Percentiles rank a stretch among this genome's conserved stretches.
Conservation (phyloP, 1,139 yeast species). For the Meyerozyma smithsonii region DNA sequence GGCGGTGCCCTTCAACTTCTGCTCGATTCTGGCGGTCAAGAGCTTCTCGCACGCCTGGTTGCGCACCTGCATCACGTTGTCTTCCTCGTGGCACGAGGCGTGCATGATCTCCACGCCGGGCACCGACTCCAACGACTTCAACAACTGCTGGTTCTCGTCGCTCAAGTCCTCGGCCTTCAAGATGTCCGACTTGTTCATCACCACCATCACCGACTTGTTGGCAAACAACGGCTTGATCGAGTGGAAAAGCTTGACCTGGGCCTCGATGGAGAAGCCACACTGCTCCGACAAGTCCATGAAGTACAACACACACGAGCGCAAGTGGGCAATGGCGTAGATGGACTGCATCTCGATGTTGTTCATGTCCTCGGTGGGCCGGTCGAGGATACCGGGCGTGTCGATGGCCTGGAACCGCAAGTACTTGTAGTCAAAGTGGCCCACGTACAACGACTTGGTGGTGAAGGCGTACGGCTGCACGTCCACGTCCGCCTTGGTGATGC, state of each 20-base stretch:
- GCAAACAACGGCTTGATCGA: conserved; percentile 96
- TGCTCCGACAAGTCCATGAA: conserved; percentile 98
- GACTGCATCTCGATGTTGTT: conserved; percentile 99
- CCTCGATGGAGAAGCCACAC: conserved; percentile 97
- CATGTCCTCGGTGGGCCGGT: conserved; percentile 99
- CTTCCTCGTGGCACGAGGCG: conserved; percentile 91
- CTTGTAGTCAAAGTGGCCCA: conserved; percentile 97
- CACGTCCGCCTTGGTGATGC: conserved; percentile 96
- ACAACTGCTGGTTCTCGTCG: conserved; percentile 66
- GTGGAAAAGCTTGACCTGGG: conserved; percentile 94
- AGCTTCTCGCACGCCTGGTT: conserved; percentile 96
- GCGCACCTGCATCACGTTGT: conserved; percentile 92
- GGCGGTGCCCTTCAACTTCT: conserved; percentile 89
- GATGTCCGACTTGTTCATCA: conserved; percentile 91
- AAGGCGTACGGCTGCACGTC: conserved; percentile 99
- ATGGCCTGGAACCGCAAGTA: conserved; percentile 97
- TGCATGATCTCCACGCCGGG: conserved; percentile 91
- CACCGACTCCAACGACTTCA: conserved; percentile 55
- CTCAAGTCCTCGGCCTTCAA: conserved; percentile 79
- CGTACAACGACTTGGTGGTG: conserved; percentile 92
- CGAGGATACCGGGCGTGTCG: conserved; percentile 98
- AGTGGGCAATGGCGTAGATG: conserved; percentile 96
- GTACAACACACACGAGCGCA: conserved; percentile 91
- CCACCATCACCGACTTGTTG: conserved; percentile 92
- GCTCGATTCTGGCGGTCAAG: conserved; percentile 93